phyloP scores from a whole-genome alignment of 495 filamentous ascomycete genomes.

The Rostrohypoxylon terebratum region DNA sequence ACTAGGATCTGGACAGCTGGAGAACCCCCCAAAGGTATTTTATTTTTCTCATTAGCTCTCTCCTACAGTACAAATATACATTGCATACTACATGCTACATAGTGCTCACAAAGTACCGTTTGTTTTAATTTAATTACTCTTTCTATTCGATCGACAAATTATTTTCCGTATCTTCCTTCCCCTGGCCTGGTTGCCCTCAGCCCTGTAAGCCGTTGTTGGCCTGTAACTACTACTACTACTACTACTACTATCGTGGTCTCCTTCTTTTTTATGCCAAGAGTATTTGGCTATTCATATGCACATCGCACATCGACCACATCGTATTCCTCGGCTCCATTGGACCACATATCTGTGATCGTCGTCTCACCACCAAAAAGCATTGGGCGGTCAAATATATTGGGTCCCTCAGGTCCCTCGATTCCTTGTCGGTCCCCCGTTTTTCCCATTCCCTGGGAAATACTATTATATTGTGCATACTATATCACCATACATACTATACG shows the following conservation, averaged over 20 bases:
- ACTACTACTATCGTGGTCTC: conserved; percentile 15
- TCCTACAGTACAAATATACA: no score
- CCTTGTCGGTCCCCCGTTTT: conserved; percentile 28
- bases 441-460: conserved; percentile 41
- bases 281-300: conserved; percentile 22
- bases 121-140: conserved; percentile 1
- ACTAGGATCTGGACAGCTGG: not conserved
- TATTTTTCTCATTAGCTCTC: not conserved
- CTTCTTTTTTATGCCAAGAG: conserved; percentile 14
- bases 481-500: not conserved
- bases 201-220: conserved; percentile 11
- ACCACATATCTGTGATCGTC: conserved; percentile 34
- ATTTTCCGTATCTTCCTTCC: conserved; percentile 13
- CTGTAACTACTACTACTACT: no score
- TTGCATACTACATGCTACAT: not conserved
- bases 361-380: conserved; percentile 36
- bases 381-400: conserved; percentile 42
- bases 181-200: conserved; percentile 14
- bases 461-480: conserved; percentile 14
- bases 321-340: conserved; percentile 38
- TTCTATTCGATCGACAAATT: conserved; percentile 7
- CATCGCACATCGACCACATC: conserved; percentile 29
- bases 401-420: conserved; percentile 1
- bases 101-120: not conserved
- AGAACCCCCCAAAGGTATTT: not conserved